Evolutionary conservation across 2,329 filamentous ascomycete species (phyloP), one percentile per base, ranked within the genome.

Genomic region (Aspergillus clavatus): DNA sequence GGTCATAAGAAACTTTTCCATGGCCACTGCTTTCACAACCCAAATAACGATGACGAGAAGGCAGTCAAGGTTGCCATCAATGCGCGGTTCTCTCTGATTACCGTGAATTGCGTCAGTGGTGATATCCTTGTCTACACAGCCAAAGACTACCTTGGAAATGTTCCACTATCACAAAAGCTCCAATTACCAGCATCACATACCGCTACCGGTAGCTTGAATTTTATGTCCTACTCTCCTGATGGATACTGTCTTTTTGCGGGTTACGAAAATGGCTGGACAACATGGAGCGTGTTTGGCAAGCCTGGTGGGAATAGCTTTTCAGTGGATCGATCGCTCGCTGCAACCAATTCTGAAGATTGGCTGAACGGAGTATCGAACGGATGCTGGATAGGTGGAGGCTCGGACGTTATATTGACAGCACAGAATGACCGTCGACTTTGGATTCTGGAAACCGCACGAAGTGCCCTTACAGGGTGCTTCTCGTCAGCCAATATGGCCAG

Each of bases 281-380:
- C 84, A 38, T 98, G 91, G 91, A 97, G 91, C 64, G 93, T 97
- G 28, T 98, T 95, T 67, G 93, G 93, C 26, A 96, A 95, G 66
- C 79, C 85, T 2, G 84, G 89, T 11, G 89, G 86, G 44, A 88
- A 82, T 56, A 95, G 88, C 61, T 97, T 97, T 63, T 76, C 78
- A 5, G 76, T 80, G 10, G 87, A 95, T 57, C 72, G 75, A 21
- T 68, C 72, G 2, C 73, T 89, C 28, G 81, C 83, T 2, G 71
- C 77, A 39, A 70, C 72, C 5, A 91, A 93, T 58, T 79, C 78
- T 22, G 91, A 98, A 61, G 78, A 80, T 36, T 97, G 91, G 89
- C 75, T 97, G n/a, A 76, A 79, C 5, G 88, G 90, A 3, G 76
- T 95, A 19, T 77, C 75, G 16, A 82, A 86, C 55, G 89, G 86